Evolutionary conservation across 2,329 filamentous ascomycete genomes (phyloP), one percentile per base, ranked within the genome.

Genomic region (Pseudogymnoascus sp.): DNA sequence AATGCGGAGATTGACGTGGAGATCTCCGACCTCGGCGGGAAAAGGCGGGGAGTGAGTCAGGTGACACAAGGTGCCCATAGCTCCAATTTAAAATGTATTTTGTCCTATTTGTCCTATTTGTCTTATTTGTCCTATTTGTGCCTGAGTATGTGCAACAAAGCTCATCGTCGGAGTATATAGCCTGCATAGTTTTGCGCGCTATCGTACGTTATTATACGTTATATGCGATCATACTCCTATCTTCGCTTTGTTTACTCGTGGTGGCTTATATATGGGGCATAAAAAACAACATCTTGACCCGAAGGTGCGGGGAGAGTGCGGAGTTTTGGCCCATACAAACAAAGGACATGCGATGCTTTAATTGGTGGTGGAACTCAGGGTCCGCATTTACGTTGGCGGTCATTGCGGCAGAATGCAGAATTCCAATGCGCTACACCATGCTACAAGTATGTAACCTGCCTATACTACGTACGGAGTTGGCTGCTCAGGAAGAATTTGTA

Each of bases 1-100:
- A 56, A 33, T 56, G 6, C 8, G 8, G 50, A n/a, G 50, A 56
- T 56, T 56, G 25, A 56, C 25, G 28, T 56, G 28, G 28, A 56
- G 50, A 56, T 56, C n/a, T 56, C 50, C 50, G 50, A 56, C 50
- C 50, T 56, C 50, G 50, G 50, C 50, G 50, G 50, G 50, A 56
- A 56, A 33, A 56, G 28, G 50, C 50, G 50, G 50, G 50, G 50
- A 56, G 23, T 12, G 28, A 56, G 50, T 56, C 50, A 56, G 50
- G 50, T 56, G 50, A 56, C 50, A 33, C n/a, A 12, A 5, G n/a
- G 50, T 56, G 50, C 18, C 28, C 50, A 56, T 56, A 56, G 50
- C 50, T 56, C 50, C 33, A 8, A 33, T 33, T 18, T 21, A 31
- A 23, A 56, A 56, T 21, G 50, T 56, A 33, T 56, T 53, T 33